Conservation (phyloP, 140 eudicot genomes). For the Cichorium intybus region DNA sequence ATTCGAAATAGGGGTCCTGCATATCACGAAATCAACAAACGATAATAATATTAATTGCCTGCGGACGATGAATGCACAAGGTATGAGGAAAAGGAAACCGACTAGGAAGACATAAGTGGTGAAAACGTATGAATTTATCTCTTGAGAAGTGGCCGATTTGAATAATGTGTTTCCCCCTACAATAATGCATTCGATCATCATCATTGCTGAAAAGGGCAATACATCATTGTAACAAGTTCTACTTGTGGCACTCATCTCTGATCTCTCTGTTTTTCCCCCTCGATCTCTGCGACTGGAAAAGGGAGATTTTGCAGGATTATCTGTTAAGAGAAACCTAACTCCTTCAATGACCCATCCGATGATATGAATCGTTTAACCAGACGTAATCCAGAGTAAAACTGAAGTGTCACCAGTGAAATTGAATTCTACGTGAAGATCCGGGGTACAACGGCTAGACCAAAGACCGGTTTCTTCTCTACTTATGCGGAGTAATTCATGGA, state of each 20-base stretch:
- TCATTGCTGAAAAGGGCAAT: constrained; percentile 39
- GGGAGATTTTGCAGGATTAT: background rate
- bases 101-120: constrained; percentile 29
- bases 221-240: constrained; percentile 29
- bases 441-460: too few relatives aligned
- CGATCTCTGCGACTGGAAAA: background rate
- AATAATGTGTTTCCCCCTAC: constrained; percentile 41
- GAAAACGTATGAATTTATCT: constrained; percentile 33
- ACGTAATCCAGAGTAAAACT: background rate
- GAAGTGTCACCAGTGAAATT: too few relatives aligned
- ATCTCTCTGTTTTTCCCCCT: background rate
- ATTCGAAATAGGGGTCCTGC: background rate
- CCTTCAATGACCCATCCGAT: background rate
- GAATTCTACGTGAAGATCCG: too few relatives aligned
- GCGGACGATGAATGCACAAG: constrained; percentile 29
- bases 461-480: too few relatives aligned
- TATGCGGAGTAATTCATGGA: too few relatives aligned
- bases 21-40: background rate
- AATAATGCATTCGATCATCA: constrained; percentile 22
- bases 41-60: background rate
- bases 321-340: background rate
- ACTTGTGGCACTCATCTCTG: constrained; percentile 9
- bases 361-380: background rate
- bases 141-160: constrained; percentile 34
- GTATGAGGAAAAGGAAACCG: constrained; percentile 30